Conservation (phyloP, 805 yeast species). For the Candida vartiovaarae region DNA sequence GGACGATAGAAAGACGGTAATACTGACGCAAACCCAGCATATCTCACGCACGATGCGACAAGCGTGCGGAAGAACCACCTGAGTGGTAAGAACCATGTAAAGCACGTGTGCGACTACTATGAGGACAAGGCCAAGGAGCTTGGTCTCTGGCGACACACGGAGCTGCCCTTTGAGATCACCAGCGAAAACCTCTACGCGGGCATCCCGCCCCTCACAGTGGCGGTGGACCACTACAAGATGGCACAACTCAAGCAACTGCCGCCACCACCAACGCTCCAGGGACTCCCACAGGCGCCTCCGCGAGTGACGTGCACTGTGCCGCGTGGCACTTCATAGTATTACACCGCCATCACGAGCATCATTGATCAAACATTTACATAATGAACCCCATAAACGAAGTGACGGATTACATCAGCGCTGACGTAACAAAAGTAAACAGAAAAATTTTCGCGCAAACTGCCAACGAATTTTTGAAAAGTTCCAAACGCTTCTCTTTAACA, state of each 20-base stretch:
- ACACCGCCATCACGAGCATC: too few relatives aligned
- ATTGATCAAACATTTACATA: too few relatives aligned
- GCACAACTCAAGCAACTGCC: slow-evolving; percentile 16
- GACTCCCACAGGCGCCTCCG: slow-evolving; percentile 22
- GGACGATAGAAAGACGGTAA: too few relatives aligned
- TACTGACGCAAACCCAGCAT: slow-evolving; percentile 30
- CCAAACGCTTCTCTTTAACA: too few relatives aligned
- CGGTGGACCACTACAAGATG: slow-evolving; percentile 14
- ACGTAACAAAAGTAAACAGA: too few relatives aligned
- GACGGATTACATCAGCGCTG: too few relatives aligned
- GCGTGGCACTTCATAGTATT: neutral
- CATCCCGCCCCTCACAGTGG: slow-evolving; percentile 22
- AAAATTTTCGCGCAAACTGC: too few relatives aligned
- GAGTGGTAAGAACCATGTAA: slow-evolving; percentile 69
- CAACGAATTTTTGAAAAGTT: too few relatives aligned
- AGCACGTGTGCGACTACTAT: slow-evolving; percentile 67
- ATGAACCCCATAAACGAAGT: too few relatives aligned
- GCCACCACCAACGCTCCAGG: slow-evolving; percentile 20
- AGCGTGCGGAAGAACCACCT: slow-evolving; percentile 80
- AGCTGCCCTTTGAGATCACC: slow-evolving; percentile 17
- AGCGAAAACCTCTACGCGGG: slow-evolving; percentile 14
- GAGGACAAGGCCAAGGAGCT: slow-evolving; percentile 34
- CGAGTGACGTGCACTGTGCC: slow-evolving; percentile 12
- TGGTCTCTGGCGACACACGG: slow-evolving; percentile 27
- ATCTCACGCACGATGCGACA: slow-evolving; percentile 80